Conservation (phyloP, 306 rosid genomes). For the Potentilla sterilis region DNA sequence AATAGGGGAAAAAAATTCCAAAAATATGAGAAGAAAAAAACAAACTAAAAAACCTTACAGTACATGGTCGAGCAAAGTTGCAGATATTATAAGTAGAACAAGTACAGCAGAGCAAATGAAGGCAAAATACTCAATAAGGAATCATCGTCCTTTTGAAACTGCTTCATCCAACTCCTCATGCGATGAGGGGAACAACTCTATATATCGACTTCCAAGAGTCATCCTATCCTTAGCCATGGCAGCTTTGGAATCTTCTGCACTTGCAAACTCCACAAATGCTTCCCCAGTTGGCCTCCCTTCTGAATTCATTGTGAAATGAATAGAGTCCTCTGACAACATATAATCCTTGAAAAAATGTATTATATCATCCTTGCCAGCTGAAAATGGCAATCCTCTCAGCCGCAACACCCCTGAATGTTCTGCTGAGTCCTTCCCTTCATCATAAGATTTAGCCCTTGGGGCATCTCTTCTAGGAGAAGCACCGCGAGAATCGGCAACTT, state of each 20-base stretch:
- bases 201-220: slow-evolving; percentile 92
- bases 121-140: slow-evolving; percentile 24
- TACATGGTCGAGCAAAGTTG: slow-evolving; percentile 28
- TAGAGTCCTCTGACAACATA: slow-evolving; percentile 51
- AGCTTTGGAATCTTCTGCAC: slow-evolving; percentile 73
- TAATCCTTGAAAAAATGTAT: slow-evolving; percentile 72
- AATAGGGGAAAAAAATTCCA: not conserved
- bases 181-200: slow-evolving; percentile 83
- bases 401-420: slow-evolving; percentile 88
- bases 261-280: slow-evolving; percentile 81
- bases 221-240: slow-evolving; percentile 93
- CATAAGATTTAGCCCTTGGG: slow-evolving; percentile 63
- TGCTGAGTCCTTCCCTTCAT: slow-evolving; percentile 79
- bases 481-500: slow-evolving; percentile 66
- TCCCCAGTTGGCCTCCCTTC: slow-evolving; percentile 98
- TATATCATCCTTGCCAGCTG: slow-evolving; percentile 82
- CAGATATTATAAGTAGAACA: slow-evolving; percentile 23
- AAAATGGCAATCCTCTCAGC: slow-evolving; percentile 84
- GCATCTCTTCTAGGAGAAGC: slow-evolving; percentile 70
- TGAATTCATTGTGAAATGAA: slow-evolving; percentile 67
- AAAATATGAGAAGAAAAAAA: not conserved
- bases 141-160: slow-evolving; percentile 69
- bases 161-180: slow-evolving; percentile 82
- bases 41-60: slow-evolving; percentile 12
- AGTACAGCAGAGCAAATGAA: slow-evolving; percentile 28